phyloP scores from a whole-genome alignment of 371 early-diverging fungal genomes.

The Sporodiniella umbellata region DNA sequence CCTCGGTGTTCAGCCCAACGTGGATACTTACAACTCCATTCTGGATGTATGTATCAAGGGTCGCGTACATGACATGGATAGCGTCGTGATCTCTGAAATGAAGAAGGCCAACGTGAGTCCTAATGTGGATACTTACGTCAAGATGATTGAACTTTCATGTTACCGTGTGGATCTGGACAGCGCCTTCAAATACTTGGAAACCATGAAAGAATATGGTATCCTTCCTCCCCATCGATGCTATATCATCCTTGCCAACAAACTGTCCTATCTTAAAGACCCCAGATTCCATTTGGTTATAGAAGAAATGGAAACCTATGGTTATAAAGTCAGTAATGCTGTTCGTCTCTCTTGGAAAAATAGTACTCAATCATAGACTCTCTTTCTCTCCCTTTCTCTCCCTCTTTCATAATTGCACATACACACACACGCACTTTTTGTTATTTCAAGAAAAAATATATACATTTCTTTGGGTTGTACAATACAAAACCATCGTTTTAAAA shows the following conservation, averaged over 20 bases:
- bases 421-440: too few species aligned
- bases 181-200: constrained; percentile 74
- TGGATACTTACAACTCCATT: constrained; percentile 62
- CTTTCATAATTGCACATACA: too few species aligned
- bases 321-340: constrained; percentile 14
- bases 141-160: constrained; percentile 51
- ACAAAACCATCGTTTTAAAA: too few species aligned
- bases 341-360: constrained; percentile 22
- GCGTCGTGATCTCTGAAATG: constrained; percentile 55
- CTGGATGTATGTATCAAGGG: constrained; percentile 55
- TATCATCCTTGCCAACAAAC: constrained; percentile 51
- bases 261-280: constrained; percentile 65
- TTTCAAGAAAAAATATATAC: too few species aligned
- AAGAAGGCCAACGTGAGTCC: constrained; percentile 51
- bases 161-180: constrained; percentile 67
- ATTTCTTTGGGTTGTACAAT: too few species aligned
- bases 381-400: too few species aligned
- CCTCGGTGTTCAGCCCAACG: constrained; percentile 49
- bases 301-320: constrained; percentile 72
- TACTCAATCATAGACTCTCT: too few species aligned
- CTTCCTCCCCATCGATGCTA: constrained; percentile 61
- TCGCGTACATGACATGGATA: constrained; percentile 54
- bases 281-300: constrained; percentile 64
- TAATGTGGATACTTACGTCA: constrained; percentile 55
- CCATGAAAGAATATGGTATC: constrained; percentile 69